Base-by-base conservation (phyloP, 2,329 filamentous ascomycete genomes). In the Botryotinia convoluta region DNA sequence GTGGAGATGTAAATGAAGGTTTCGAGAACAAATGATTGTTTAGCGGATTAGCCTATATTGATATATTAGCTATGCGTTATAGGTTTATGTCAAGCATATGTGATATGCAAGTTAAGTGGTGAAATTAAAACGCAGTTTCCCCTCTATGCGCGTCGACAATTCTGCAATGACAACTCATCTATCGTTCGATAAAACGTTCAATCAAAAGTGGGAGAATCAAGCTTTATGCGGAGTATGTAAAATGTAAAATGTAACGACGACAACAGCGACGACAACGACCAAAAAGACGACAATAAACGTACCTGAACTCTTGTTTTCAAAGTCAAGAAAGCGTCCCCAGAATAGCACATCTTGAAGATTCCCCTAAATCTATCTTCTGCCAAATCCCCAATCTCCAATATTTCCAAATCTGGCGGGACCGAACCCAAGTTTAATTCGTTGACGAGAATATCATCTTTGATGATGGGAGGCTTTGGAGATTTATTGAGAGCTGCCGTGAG, bases 261-360 rank as follows among this genome's bases (percentile, higher is more conserved):
- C 44, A 1, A 22, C 44, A 8, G 26, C 29, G n/a, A 20, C 4
- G 48, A 72, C 37, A 3, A 63, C 54, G 72, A 44, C 70, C 60
- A 39, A 65, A 48, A 71, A 64, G 78, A 78, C 86, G 22, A 44
- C 4, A 18, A 16, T 14, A 26, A 44, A 71, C 89, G 76, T 88
- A 92, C 90, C 86, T 99, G 96, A 76, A 99, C 96, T 84, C 94
- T 90, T 74, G 96, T 99, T 83, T 96, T 96, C 76, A 99, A 87
- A 39, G 96, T 98, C 84, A 99, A 84, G 82, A 95, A 98, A 44
- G 96, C 95, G 84, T 99, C 95, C 77, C 96, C 96, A 2, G 93
- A 90, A 82, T 99, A 99, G 82, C 92, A 95, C 95, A 99, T 98
- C 84, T 98, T 98, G 87, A 99, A 99, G 78, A 99, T 98, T 81